Percentiles rank a stretch among this genome's conserved stretches.
Evolutionary conservation across 345 rosid genomes (phyloP).

Genomic region (Eucalyptus cloeziana): DNA sequence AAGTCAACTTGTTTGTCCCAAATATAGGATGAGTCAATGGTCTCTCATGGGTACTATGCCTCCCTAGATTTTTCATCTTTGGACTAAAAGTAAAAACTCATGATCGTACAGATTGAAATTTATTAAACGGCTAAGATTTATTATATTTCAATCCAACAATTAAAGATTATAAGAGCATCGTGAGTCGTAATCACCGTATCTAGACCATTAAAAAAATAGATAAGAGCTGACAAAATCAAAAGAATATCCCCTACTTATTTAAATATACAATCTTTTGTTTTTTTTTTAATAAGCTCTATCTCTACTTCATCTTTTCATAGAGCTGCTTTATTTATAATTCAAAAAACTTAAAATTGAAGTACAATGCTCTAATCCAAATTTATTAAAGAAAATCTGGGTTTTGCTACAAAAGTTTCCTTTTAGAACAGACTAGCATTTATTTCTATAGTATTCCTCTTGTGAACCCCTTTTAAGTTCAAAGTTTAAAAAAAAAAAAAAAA

Average conservation of each 20-base stretch:
- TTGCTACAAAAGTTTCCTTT: background rate
- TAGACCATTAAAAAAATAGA: background rate
- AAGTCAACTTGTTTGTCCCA: background rate
- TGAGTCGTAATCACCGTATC: background rate
- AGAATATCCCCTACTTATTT: background rate
- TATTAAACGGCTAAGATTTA: background rate
- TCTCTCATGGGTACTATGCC: background rate
- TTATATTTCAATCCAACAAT: background rate
- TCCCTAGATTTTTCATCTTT: background rate
- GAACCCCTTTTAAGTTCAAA: background rate
- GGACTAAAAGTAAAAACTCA: background rate
- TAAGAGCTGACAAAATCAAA: background rate
- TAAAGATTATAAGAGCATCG: no score
- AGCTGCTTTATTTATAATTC: background rate
- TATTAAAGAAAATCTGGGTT: background rate
- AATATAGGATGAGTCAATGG: background rate
- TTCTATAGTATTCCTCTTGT: background rate
- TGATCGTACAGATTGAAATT: background rate
- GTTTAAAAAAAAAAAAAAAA: background rate
- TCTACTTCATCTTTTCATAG: background rate
- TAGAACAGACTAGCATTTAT: background rate
- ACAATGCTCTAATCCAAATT: background rate
- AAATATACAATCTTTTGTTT: background rate
- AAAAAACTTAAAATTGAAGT: background rate
- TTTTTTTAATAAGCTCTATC: background rate